These are phyloP conservation scores for Penicillium antarcticum DNA, from an alignment of 495 filamentous ascomycete genomes.

Conservation along the genomic window DNA sequence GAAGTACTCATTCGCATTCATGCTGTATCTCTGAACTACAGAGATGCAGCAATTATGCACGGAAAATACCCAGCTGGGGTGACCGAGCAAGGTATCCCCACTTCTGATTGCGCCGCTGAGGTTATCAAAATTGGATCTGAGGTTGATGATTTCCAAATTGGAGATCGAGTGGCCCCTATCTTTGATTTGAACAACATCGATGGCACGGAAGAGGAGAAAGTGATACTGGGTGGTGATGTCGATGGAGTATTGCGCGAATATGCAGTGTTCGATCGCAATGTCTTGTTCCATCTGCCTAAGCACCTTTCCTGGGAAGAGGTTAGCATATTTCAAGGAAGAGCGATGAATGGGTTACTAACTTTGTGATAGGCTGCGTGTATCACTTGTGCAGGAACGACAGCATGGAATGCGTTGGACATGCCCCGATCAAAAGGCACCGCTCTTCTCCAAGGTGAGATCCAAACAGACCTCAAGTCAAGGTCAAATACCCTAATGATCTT, in stretches of 20 bases:
- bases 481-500: background rate
- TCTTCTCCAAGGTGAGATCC: slow-evolving; percentile 2
- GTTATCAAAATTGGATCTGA: slow-evolving; percentile 15
- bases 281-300: slow-evolving; percentile 23
- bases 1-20: slow-evolving; percentile 16
- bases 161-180: slow-evolving; percentile 24
- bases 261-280: slow-evolving; percentile 23
- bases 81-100: slow-evolving; percentile 16
- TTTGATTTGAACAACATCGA: too few species aligned
- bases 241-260: slow-evolving; percentile 31
- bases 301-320: slow-evolving; percentile 29
- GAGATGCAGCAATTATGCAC: slow-evolving; percentile 27
- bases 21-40: slow-evolving; percentile 25
- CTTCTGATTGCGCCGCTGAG: slow-evolving; percentile 22
- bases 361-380: slow-evolving; percentile 9
- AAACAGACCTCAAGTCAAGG: background rate
- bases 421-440: background rate
- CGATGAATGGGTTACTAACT: background rate
- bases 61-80: slow-evolving; percentile 23
- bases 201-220: too few species aligned
- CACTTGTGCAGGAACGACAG: slow-evolving; percentile 20
- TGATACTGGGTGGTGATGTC: slow-evolving; percentile 16
- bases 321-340: background rate
- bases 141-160: slow-evolving; percentile 26
- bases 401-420: slow-evolving; percentile 20